Percentiles rank a stretch among this genome's conserved stretches.
Evolutionary conservation across 257 asterid species (phyloP).

Genomic region (Rhazya stricta): DNA sequence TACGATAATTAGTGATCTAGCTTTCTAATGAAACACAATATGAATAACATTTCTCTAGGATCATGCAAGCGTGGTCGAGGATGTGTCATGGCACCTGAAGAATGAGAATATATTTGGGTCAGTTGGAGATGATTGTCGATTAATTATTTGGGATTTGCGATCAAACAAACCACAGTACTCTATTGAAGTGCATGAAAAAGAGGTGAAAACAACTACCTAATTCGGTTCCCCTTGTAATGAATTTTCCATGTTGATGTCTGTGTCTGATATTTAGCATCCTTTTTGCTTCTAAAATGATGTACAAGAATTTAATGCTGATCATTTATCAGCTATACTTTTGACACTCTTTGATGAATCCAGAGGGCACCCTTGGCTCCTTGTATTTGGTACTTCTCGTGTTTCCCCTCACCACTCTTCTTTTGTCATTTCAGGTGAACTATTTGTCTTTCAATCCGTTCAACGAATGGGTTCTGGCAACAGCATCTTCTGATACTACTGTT

Average conservation of each 20-base stretch:
- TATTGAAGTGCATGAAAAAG: conserved; percentile 67
- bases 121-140: conserved; percentile 92
- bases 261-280: not conserved
- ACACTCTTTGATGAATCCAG: not conserved
- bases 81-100: conserved; percentile 85
- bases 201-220: conserved; percentile 34
- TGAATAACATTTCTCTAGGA: conserved; percentile 44
- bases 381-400: not conserved
- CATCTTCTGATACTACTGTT: conserved; percentile 89
- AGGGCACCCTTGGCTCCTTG: not conserved
- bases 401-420: conserved; percentile 7
- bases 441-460: conserved; percentile 82
- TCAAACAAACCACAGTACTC: conserved; percentile 75
- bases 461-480: conserved; percentile 91
- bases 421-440: conserved; percentile 68
- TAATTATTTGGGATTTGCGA: conserved; percentile 87
- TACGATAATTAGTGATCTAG: not conserved
- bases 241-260: not conserved
- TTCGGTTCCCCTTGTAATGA: not conserved
- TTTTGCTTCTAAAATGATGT: not conserved
- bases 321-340: not conserved
- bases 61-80: conserved; percentile 75
- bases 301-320: not conserved
- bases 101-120: conserved; percentile 79
- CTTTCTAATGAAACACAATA: not conserved